Conservation (phyloP, 225 moss, liverwort and hornwort genomes). For the Marchantia polymorpha region DNA sequence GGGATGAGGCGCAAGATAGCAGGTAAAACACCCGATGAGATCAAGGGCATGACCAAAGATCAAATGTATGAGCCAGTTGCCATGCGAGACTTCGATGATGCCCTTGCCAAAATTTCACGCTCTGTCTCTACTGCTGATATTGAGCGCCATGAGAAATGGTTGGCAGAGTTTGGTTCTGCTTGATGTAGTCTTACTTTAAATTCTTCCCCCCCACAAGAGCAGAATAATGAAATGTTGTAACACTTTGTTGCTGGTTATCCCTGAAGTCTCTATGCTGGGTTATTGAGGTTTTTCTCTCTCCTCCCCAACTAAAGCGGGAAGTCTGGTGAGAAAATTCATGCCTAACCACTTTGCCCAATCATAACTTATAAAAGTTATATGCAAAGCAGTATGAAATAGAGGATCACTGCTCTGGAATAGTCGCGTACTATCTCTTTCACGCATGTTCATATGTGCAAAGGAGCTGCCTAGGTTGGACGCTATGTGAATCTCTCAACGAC, state of each 20-base stretch:
- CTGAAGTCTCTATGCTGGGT: constrained; percentile 1
- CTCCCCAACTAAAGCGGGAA: constrained; percentile 4
- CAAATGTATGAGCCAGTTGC: constrained; percentile 99
- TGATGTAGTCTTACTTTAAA: constrained; percentile 16
- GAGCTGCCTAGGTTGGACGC: no score
- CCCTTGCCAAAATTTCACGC: constrained; percentile 81
- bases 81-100: constrained; percentile 98
- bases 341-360: constrained; percentile 18
- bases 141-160: constrained; percentile 99
- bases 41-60: constrained; percentile 98
- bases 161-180: constrained; percentile 94
- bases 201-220: constrained; percentile 6
- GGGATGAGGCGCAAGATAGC: constrained; percentile 99
- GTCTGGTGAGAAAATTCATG: constrained; percentile 12
- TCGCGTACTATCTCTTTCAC: no score
- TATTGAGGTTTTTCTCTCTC: constrained; percentile 7
- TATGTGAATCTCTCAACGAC: no score
- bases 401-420: neutral
- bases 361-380: constrained; percentile 22
- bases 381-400: neutral
- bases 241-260: constrained; percentile 25
- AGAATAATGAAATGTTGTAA: constrained; percentile 6
- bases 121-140: constrained; percentile 91
- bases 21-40: constrained; percentile 97
- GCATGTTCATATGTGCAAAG: no score